These are phyloP conservation scores for Neopestalotiopsis clavispora DNA, from an alignment of 2,329 filamentous ascomycete species.

Conservation along the genomic window DNA sequence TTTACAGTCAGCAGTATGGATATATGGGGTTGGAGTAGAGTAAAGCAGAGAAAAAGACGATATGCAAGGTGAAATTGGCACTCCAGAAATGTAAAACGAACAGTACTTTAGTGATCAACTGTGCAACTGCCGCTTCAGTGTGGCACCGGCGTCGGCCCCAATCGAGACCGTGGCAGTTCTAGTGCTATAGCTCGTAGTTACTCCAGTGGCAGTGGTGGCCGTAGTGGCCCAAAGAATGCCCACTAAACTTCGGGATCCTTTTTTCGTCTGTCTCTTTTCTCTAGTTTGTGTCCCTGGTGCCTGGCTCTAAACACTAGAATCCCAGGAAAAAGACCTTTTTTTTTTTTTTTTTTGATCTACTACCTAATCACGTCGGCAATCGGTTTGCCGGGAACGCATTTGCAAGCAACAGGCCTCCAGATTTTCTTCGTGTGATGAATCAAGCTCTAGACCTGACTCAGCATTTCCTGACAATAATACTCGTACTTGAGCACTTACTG, in stretches of 20 bases:
- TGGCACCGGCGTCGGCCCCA: neutral
- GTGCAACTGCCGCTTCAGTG: neutral
- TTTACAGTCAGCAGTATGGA: too few species aligned
- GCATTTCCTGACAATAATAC: neutral
- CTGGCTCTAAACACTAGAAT: neutral
- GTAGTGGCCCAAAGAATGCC: neutral
- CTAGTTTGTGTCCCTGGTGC: neutral
- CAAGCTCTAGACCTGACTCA: neutral
- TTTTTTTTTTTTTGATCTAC: neutral
- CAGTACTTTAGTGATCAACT: conserved; percentile 4
- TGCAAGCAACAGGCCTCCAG: neutral
- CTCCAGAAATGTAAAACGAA: neutral
- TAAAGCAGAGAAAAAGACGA: neutral
- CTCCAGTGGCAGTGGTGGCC: neutral
- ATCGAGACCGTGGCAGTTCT: conserved; percentile 1
- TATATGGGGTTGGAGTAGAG: neutral
- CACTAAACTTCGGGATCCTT: neutral
- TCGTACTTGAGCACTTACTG: neutral
- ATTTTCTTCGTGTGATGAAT: neutral
- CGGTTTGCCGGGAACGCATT: neutral
- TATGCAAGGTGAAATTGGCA: neutral
- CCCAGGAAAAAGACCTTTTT: neutral
- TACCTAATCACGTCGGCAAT: conserved; percentile 10
- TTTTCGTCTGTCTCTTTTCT: neutral
- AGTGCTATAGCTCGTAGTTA: neutral